A percentile compares a stretch with the other conserved stretches of the same genome.
These are phyloP conservation scores for Lepidium didymum DNA, from an alignment of 345 rosid genomes.

Conservation along the genomic window DNA sequence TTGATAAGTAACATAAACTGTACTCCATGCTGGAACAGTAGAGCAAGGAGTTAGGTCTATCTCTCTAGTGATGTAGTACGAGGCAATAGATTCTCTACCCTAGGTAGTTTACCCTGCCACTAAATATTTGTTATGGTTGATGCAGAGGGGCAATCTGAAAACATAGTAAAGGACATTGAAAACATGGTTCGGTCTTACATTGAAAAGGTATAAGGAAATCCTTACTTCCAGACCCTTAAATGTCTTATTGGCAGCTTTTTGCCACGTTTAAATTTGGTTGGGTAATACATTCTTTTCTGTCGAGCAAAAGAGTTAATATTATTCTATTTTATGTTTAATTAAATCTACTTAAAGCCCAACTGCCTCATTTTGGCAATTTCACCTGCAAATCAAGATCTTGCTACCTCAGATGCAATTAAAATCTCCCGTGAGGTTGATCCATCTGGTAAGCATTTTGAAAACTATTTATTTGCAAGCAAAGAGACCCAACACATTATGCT, in stretches of 20 bases:
- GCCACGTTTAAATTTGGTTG: conserved; percentile 1
- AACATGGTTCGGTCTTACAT: conserved; percentile 95
- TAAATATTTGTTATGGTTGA: conserved; percentile 10
- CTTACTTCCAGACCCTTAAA: not conserved
- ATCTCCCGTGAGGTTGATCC: conserved; percentile 86
- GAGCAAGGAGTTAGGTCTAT: conserved; percentile 3
- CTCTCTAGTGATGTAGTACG: not conserved
- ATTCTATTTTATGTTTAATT: conserved; percentile 2
- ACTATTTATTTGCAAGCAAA: conserved; percentile 3
- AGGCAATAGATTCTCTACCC: not conserved
- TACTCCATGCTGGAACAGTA: not conserved
- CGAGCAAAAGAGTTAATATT: not conserved
- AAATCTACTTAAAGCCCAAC: conserved; percentile 68
- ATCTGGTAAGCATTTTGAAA: conserved; percentile 45
- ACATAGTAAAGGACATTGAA: conserved; percentile 89
- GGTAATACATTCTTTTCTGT: not conserved
- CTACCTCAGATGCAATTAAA: conserved; percentile 56
- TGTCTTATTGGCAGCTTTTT: not conserved
- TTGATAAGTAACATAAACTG: conserved; percentile 52
- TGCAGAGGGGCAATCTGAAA: conserved; percentile 97
- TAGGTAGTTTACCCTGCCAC: not conserved
- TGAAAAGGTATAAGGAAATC: conserved; percentile 65
- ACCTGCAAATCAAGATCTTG: conserved; percentile 99
- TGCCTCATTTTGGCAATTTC: conserved; percentile 95
- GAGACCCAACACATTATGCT: not conserved